These are phyloP conservation scores for Populus davidiana DNA, from an alignment of 345 rosid species.

Conservation along the genomic window DNA sequence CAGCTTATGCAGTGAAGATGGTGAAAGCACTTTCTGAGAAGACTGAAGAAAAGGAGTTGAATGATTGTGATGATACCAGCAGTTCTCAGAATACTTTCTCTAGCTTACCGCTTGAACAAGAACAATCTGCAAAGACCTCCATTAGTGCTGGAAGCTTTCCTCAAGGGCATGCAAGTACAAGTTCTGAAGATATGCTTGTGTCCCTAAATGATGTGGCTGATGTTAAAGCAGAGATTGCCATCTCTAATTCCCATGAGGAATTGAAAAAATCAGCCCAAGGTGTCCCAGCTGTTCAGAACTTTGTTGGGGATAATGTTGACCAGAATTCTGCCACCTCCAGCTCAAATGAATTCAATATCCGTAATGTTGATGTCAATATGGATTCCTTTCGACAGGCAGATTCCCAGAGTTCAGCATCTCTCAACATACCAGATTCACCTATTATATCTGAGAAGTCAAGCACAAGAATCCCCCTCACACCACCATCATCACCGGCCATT, in stretches of 20 bases:
- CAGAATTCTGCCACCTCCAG: constrained; percentile 51
- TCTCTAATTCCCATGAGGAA: constrained; percentile 43
- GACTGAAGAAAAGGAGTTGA: constrained; percentile 73
- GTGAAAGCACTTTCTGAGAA: constrained; percentile 69
- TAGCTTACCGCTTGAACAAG: constrained; percentile 82
- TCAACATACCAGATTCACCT: constrained; percentile 62
- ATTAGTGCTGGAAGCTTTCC: constrained; percentile 88
- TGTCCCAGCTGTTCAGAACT: constrained; percentile 42
- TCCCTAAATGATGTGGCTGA: constrained; percentile 40
- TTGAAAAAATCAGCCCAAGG: constrained; percentile 44
- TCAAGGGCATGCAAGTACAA: constrained; percentile 74
- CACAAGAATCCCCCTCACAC: constrained; percentile 48
- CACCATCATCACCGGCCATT: constrained; percentile 67
- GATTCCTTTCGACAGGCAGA: constrained; percentile 48
- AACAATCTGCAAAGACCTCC: constrained; percentile 76
- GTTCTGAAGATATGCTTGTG: constrained; percentile 67
- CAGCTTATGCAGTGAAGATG: constrained; percentile 83
- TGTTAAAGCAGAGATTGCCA: constrained; percentile 47
- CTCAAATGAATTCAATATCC: constrained; percentile 49
- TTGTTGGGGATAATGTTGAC: constrained; percentile 47
- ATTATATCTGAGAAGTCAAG: constrained; percentile 75
- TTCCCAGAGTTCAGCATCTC: constrained; percentile 65
- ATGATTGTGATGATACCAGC: constrained; percentile 65
- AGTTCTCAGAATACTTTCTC: constrained; percentile 82
- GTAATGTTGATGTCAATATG: constrained; percentile 32